Evolutionary conservation across 1,284 basidiomycete species (phyloP).

Genomic region (Ceratobasidium sp.): DNA sequence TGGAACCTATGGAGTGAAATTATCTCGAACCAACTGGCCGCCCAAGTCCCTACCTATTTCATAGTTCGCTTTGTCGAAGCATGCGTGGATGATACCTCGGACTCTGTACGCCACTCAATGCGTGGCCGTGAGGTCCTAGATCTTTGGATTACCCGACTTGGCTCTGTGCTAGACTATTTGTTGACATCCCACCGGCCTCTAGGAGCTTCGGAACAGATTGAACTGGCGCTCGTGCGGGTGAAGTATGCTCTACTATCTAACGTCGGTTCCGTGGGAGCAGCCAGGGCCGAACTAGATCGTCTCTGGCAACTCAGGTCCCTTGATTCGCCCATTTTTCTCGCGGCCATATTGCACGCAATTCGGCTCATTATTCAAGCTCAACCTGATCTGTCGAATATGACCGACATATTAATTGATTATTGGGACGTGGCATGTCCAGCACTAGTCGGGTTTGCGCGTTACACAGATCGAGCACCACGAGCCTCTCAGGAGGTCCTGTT

Average conservation of each 20-base stretch:
- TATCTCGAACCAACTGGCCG: slow-evolving; percentile 7
- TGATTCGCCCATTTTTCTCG: slow-evolving; percentile 17
- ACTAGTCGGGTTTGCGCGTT: slow-evolving; percentile 19
- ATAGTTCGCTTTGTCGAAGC: slow-evolving; percentile 23
- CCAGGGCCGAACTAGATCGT: slow-evolving; percentile 18
- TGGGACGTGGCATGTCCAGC: slow-evolving; percentile 24
- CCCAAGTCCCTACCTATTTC: slow-evolving; percentile 24
- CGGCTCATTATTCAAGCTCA: slow-evolving; percentile 21
- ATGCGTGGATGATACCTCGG: slow-evolving; percentile 8
- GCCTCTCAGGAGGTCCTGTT: slow-evolving; percentile 9
- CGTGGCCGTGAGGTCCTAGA: background rate
- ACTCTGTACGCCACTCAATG: background rate
- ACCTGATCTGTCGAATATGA: slow-evolving; percentile 8
- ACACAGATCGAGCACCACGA: slow-evolving; percentile 14
- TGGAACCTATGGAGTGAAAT: slow-evolving; percentile 33
- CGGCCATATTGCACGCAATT: slow-evolving; percentile 22
- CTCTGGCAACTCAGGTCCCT: slow-evolving; percentile 10
- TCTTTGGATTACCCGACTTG: slow-evolving; percentile 17
- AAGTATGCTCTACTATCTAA: slow-evolving; percentile 22
- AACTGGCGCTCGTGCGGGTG: slow-evolving; percentile 22
- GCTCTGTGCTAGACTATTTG: slow-evolving; percentile 33
- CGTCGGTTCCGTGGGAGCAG: slow-evolving; percentile 3
- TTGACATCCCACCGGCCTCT: slow-evolving; percentile 11
- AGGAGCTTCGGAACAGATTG: slow-evolving; percentile 16
- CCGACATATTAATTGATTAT: slow-evolving; percentile 32